Percentiles rank a stretch among this genome's conserved stretches.
These are phyloP conservation scores for Laetiporus sulphureus DNA, from an alignment of 1,284 basidiomycete genomes.

Conservation along the genomic window DNA sequence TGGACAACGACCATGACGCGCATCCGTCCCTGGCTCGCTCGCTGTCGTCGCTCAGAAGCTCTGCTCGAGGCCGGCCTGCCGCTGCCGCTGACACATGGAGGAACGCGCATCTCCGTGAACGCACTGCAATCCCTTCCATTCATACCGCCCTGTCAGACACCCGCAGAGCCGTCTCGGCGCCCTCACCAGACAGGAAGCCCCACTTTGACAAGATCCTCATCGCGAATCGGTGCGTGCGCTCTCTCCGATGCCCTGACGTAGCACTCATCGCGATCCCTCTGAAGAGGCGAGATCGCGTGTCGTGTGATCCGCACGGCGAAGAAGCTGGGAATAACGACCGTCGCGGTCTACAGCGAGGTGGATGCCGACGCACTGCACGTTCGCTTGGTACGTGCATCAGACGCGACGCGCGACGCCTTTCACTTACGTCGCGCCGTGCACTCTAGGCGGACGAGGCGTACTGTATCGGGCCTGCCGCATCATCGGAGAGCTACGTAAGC, in stretches of 20 bases:
- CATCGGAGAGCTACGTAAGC: constrained; percentile 83
- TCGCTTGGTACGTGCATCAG: constrained; percentile 43
- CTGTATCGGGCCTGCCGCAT: constrained; percentile 87
- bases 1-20: too few species aligned
- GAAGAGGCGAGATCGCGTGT: constrained; percentile 90
- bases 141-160: too few species aligned
- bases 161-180: too few species aligned
- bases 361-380: constrained; percentile 80
- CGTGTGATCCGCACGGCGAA: constrained; percentile 87
- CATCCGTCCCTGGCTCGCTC: too few species aligned
- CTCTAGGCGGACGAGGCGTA: constrained; percentile 95
- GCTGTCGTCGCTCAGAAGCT: too few species aligned
- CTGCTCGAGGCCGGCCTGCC: too few species aligned
- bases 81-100: too few species aligned
- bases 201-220: constrained; percentile 83
- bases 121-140: too few species aligned
- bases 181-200: constrained; percentile 32
- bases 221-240: constrained; percentile 59
- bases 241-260: neutral
- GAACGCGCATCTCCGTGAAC: too few species aligned
- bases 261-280: neutral
- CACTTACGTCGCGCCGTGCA: too few species aligned
- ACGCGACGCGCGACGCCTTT: too few species aligned
- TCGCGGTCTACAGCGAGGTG: constrained; percentile 86
- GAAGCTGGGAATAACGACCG: constrained; percentile 82